phyloP scores from a whole-genome alignment of 2,329 filamentous ascomycete species.

The Balansia obtecta region DNA sequence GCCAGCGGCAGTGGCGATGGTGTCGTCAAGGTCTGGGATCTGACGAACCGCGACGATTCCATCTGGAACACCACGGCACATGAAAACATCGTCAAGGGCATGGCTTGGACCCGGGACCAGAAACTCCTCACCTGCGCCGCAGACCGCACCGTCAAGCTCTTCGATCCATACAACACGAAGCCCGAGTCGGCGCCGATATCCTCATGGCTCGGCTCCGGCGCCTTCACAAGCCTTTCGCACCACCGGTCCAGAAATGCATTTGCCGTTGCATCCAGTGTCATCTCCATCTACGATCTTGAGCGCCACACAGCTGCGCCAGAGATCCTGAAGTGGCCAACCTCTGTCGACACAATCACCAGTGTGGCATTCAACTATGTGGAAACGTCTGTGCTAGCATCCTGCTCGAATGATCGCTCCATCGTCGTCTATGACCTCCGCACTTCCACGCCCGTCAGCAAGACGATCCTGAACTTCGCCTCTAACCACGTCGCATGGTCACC shows the following conservation, averaged over 20 bases:
- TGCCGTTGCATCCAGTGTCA: constrained; percentile 62
- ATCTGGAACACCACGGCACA: constrained; percentile 68
- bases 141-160: constrained; percentile 81
- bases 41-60: constrained; percentile 57
- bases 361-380: constrained; percentile 90
- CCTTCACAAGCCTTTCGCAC: constrained; percentile 74
- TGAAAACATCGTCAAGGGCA: constrained; percentile 83
- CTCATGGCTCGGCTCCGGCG: constrained; percentile 72
- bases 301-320: constrained; percentile 71
- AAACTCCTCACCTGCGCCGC: constrained; percentile 78
- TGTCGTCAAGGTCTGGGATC: constrained; percentile 84
- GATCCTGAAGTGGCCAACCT: constrained; percentile 75
- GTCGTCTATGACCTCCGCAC: constrained; percentile 90
- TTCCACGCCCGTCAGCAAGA: constrained; percentile 67
- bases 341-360: constrained; percentile 78
- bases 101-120: constrained; percentile 78
- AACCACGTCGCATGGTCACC: constrained; percentile 90
- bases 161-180: constrained; percentile 71
- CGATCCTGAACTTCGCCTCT: constrained; percentile 67
- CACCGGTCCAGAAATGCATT: constrained; percentile 71
- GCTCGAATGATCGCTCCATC: constrained; percentile 72
- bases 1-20: constrained; percentile 85
- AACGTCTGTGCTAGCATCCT: constrained; percentile 78
- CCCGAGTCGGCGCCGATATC: constrained; percentile 59
- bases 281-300: constrained; percentile 82